These are phyloP conservation scores for Pichia nakasei DNA, from an alignment of 805 yeast species.

Conservation along the genomic window DNA sequence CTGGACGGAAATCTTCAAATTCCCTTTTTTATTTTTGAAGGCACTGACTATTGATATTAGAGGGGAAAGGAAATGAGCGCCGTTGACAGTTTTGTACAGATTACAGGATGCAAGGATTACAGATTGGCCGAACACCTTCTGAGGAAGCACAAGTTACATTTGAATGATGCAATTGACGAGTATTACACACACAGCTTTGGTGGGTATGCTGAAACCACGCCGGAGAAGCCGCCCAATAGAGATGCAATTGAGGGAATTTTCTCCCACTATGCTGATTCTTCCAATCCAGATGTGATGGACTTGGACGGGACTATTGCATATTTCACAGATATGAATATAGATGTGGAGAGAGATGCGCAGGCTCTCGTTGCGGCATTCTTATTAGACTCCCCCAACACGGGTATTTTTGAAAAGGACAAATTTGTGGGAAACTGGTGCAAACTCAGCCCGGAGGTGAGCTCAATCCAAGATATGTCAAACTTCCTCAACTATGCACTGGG, in stretches of 20 bases:
- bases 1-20: too few species aligned
- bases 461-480: conserved; percentile 8
- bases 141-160: conserved; percentile 10
- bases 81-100: conserved; percentile 26
- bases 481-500: conserved; percentile 22
- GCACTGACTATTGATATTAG: too few species aligned
- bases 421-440: conserved; percentile 55
- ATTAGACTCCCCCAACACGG: conserved; percentile 57
- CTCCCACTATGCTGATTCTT: conserved; percentile 10
- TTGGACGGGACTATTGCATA: conserved; percentile 71
- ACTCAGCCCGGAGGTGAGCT: conserved; percentile 17
- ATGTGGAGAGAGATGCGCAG: conserved; percentile 59
- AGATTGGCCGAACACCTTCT: conserved; percentile 32
- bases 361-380: conserved; percentile 65
- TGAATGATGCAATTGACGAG: conserved; percentile 10
- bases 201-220: too few species aligned
- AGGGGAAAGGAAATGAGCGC: neutral
- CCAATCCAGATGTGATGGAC: conserved; percentile 38
- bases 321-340: conserved; percentile 56
- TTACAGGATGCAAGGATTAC: conserved; percentile 31
- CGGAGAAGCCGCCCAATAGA: too few species aligned
- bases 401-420: conserved; percentile 41
- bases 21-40: too few species aligned
- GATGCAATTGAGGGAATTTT: conserved; percentile 14
- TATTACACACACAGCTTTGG: too few species aligned